A percentile compares a stretch with the other conserved stretches of the same genome.
Conservation (phyloP, 495 filamentous ascomycete genomes). For the Aspergillus cristatus region DNA sequence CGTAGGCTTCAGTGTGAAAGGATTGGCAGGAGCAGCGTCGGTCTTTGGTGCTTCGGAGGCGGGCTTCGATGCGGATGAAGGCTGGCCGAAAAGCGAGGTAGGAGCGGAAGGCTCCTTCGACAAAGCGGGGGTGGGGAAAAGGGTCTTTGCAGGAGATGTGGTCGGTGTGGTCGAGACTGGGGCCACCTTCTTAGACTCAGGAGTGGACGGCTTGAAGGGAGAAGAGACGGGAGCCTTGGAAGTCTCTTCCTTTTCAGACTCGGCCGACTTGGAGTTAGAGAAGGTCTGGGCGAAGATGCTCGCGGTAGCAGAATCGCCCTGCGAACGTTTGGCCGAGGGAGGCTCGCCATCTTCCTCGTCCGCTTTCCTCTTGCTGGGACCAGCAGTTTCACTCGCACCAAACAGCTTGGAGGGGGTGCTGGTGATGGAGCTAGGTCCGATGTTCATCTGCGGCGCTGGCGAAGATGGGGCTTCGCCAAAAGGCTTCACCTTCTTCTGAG, state of each 20-base stretch:
- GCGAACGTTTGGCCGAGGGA: slow-evolving; percentile 12
- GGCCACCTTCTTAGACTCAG: slow-evolving; percentile 8
- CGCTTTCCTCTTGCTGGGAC: slow-evolving; percentile 10
- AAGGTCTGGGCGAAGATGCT: slow-evolving; percentile 37
- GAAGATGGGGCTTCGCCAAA: slow-evolving; percentile 3
- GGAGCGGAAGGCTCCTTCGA: slow-evolving; percentile 7
- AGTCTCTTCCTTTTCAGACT: slow-evolving; percentile 6
- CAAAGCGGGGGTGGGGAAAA: slow-evolving; percentile 8
- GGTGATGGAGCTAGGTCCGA: slow-evolving; percentile 3
- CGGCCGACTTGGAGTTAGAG: slow-evolving; percentile 20
- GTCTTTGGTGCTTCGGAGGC: slow-evolving; percentile 5
- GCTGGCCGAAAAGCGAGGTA: slow-evolving; percentile 6
- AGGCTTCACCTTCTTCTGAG: slow-evolving; percentile 13
- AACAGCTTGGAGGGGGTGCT: slow-evolving; percentile 8
- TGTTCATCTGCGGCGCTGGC: neutral
- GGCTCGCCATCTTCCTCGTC: slow-evolving; percentile 8
- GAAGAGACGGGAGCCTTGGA: slow-evolving; percentile 2
- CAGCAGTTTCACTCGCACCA: slow-evolving; percentile 3
- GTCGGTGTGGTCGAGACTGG: slow-evolving; percentile 14
- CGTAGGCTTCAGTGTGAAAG: slow-evolving; percentile 17
- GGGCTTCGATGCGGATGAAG: slow-evolving; percentile 8
- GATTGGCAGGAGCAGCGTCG: slow-evolving; percentile 10
- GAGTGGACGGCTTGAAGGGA: slow-evolving; percentile 9
- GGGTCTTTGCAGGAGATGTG: slow-evolving; percentile 14
- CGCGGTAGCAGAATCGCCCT: slow-evolving; percentile 26